These are phyloP conservation scores for Lumnitzera littorea DNA, from an alignment of 345 rosid species.

Conservation along the genomic window DNA sequence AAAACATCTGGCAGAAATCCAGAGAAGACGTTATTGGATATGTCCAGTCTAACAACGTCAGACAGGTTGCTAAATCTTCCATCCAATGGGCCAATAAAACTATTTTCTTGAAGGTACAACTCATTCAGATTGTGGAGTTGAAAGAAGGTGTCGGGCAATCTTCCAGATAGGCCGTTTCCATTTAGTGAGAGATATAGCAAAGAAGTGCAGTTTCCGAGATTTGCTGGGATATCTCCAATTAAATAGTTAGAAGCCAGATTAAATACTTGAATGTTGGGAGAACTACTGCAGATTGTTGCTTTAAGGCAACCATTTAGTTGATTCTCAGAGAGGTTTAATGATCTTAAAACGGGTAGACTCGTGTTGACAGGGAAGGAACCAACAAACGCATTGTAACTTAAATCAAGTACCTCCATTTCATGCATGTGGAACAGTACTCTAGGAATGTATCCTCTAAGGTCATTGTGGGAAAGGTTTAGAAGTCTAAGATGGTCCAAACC, in stretches of 20 bases:
- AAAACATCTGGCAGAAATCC: constrained; percentile 10
- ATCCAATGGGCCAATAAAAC: neutral
- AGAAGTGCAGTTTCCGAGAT: constrained; percentile 8
- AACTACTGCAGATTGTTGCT: constrained; percentile 6
- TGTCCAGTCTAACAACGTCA: constrained; percentile 3
- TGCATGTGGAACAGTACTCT: constrained; percentile 6
- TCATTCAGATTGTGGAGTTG: constrained; percentile 1
- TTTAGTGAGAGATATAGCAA: constrained; percentile 9
- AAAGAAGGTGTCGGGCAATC: constrained; percentile 8
- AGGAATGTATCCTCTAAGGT: neutral
- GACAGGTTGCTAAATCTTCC: constrained; percentile 3
- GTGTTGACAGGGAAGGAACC: constrained; percentile 8
- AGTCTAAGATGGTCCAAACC: constrained; percentile 13
- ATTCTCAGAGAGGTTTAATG: constrained; percentile 13
- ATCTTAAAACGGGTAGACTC: constrained; percentile 1
- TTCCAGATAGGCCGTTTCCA: constrained; percentile 7
- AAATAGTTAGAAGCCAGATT: constrained; percentile 12
- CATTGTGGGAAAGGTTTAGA: constrained; percentile 13
- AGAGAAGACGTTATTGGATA: constrained; percentile 6
- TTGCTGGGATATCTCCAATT: neutral
- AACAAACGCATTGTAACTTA: constrained; percentile 6
- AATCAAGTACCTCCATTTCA: constrained; percentile 11
- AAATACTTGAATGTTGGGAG: constrained; percentile 6
- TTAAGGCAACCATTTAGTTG: constrained; percentile 5
- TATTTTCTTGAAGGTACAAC: constrained; percentile 4